phyloP scores from a whole-genome alignment of 2,329 filamentous ascomycete species.

The Claviceps sp. region DNA sequence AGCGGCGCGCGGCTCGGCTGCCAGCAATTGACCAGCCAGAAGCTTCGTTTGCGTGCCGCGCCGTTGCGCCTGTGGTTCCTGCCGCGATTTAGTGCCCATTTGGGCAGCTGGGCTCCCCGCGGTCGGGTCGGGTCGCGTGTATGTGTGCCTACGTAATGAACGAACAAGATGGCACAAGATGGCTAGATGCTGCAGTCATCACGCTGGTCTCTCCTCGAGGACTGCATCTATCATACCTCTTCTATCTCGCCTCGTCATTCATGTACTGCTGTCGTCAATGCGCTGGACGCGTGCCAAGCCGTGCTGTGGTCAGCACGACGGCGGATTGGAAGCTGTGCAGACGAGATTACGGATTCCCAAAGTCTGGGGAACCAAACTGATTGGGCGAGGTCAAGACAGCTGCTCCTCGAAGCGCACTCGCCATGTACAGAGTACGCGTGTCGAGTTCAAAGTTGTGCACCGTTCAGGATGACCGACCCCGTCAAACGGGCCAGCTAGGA shows the following conservation, averaged over 20 bases:
- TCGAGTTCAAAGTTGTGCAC: background rate
- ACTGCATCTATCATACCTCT: background rate
- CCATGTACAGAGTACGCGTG: background rate
- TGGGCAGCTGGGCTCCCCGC: background rate
- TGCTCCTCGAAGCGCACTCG: background rate
- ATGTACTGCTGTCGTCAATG: background rate
- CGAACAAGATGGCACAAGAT: background rate
- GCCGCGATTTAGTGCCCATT: background rate
- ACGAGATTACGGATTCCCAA: background rate
- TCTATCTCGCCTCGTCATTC: background rate
- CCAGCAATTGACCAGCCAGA: background rate
- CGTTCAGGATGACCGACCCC: background rate
- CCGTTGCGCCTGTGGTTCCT: background rate
- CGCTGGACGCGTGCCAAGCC: background rate
- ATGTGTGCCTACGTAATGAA: background rate
- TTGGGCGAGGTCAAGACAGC: background rate
- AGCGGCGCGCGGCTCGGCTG: background rate
- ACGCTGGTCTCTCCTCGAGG: background rate
- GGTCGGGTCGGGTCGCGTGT: constrained; percentile 3
- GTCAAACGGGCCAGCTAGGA: background rate
- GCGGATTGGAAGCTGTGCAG: background rate
- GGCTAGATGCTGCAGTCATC: background rate
- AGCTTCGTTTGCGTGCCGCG: background rate
- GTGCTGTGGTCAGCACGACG: background rate
- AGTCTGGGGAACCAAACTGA: background rate